Evolutionary conservation across 2,329 filamentous ascomycete genomes (phyloP).

Genomic region (Ceratocystis huliohia): DNA sequence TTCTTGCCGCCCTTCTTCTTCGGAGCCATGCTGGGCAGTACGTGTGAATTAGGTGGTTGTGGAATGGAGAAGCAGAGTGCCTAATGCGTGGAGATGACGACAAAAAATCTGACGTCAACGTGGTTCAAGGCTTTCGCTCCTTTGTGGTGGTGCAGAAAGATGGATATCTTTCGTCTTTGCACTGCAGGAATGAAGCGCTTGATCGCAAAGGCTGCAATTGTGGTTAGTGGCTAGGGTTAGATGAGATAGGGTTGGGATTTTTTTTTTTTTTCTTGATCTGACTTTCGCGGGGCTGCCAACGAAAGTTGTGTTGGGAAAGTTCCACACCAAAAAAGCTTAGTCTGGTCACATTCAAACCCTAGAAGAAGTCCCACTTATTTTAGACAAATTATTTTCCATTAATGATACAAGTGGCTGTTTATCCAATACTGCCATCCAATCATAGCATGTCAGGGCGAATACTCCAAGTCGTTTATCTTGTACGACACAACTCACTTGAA

Average conservation of each 20-base stretch:
- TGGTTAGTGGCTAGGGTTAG: background rate
- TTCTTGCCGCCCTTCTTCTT: constrained; percentile 88
- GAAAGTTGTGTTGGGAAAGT: background rate
- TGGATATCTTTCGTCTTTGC: background rate
- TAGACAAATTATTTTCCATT: background rate
- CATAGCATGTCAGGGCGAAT: background rate
- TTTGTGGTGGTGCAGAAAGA: background rate
- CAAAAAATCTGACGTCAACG: background rate
- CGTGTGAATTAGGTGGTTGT: constrained; percentile 2
- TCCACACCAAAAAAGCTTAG: background rate
- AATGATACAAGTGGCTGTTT: background rate
- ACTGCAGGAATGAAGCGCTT: background rate
- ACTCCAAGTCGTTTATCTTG: background rate
- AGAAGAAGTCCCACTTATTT: background rate
- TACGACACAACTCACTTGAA: background rate
- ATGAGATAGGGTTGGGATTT: background rate
- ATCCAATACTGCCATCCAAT: background rate
- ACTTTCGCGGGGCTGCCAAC: constrained; percentile 6
- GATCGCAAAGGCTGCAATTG: constrained; percentile 4
- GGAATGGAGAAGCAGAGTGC: background rate
- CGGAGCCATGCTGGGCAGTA: constrained; percentile 54
- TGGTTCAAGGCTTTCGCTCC: constrained; percentile 3
- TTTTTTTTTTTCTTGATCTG: constrained; percentile 9
- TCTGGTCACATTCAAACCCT: background rate
- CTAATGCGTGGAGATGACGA: background rate